Percentiles rank a stretch among this genome's conserved stretches.
These are phyloP conservation scores for Boletus huronensis DNA, from an alignment of 768 basidiomycete species.

Conservation along the genomic window DNA sequence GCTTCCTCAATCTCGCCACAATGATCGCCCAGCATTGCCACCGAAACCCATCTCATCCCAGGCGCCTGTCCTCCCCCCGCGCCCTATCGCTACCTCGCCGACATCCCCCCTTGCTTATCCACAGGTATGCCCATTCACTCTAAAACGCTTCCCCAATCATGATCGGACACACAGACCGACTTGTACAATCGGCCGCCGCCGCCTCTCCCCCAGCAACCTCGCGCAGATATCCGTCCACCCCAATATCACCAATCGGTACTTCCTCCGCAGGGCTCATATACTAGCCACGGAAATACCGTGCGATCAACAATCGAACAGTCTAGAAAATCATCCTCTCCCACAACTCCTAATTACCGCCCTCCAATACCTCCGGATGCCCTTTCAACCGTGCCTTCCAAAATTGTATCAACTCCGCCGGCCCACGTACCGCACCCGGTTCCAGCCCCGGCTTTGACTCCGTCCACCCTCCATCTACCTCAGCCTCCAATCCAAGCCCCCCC, in stretches of 20 bases:
- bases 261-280: slow-evolving; percentile 13
- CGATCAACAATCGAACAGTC: slow-evolving; percentile 20
- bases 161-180: slow-evolving; percentile 18
- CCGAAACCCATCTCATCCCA: slow-evolving; percentile 34
- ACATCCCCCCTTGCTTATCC: slow-evolving; percentile 4
- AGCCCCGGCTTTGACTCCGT: slow-evolving; percentile 20
- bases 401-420: slow-evolving; percentile 29
- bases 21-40: slow-evolving; percentile 38
- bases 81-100: slow-evolving; percentile 12
- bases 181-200: slow-evolving; percentile 37
- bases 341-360: slow-evolving; percentile 28
- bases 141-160: not conserved
- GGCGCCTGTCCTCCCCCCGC: slow-evolving; percentile 11
- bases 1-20: slow-evolving; percentile 15
- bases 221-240: slow-evolving; percentile 22
- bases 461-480: slow-evolving; percentile 22
- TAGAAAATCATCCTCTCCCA: slow-evolving; percentile 20
- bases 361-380: slow-evolving; percentile 28
- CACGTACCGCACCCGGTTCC: slow-evolving; percentile 15
- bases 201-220: slow-evolving; percentile 27
- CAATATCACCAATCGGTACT: slow-evolving; percentile 26
- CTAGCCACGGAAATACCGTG: slow-evolving; percentile 17
- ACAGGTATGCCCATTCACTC: slow-evolving; percentile 21
- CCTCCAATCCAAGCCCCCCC: slow-evolving; percentile 20
- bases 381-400: slow-evolving; percentile 22